phyloP scores from a whole-genome alignment of 23 red algal genomes.

The Rhodosorus marinus region DNA sequence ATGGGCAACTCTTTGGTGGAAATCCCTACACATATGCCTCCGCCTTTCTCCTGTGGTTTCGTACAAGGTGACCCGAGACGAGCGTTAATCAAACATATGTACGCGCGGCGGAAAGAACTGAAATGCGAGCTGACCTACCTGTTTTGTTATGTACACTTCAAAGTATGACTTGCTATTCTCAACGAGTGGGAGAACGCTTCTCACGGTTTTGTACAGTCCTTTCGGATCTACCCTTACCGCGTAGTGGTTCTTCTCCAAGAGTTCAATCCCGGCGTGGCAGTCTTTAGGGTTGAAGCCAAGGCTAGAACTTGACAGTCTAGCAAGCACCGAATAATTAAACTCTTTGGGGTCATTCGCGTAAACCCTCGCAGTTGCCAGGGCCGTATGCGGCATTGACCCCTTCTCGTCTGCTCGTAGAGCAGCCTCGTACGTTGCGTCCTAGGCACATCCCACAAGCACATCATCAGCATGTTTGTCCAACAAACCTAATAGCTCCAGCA shows the following conservation, averaged over 20 bases:
- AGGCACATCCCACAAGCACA: too few species aligned
- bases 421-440: slow-evolving; percentile 54
- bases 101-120: too few species aligned
- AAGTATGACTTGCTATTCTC: slow-evolving; percentile 24
- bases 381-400: slow-evolving; percentile 40
- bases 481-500: too few species aligned
- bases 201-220: slow-evolving; percentile 62
- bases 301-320: slow-evolving; percentile 41
- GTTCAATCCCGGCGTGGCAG: slow-evolving; percentile 69
- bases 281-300: slow-evolving; percentile 72
- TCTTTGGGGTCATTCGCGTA: slow-evolving; percentile 45
- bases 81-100: too few species aligned
- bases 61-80: too few species aligned
- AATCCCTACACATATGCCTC: slow-evolving; percentile 58
- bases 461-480: too few species aligned
- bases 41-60: too few species aligned
- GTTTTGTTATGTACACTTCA: slow-evolving; percentile 58
- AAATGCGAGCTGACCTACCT: too few species aligned
- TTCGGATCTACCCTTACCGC: slow-evolving; percentile 52
- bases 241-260: slow-evolving; percentile 70
- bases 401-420: slow-evolving; percentile 14
- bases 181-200: slow-evolving; percentile 25
- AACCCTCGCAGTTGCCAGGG: slow-evolving; percentile 9
- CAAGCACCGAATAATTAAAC: slow-evolving; percentile 61
- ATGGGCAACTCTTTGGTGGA: slow-evolving; percentile 70